Evolutionary conservation across 441 rosid species (phyloP).

Genomic region (Aquilaria agallochum): DNA sequence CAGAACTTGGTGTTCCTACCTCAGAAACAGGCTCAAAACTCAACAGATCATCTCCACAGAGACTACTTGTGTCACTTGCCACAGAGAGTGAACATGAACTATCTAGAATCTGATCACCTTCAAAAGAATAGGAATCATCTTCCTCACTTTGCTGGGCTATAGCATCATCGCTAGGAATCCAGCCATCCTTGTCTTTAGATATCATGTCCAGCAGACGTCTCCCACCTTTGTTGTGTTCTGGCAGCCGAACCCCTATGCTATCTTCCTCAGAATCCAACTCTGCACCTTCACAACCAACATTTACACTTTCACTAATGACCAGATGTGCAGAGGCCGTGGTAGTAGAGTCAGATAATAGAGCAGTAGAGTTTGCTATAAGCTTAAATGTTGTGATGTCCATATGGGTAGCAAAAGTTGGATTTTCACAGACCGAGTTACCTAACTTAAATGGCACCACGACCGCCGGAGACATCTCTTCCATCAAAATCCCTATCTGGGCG

Average conservation of each 20-base stretch:
- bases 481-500: conserved; percentile 43
- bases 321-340: conserved; percentile 30
- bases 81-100: conserved; percentile 55
- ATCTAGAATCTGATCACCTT: conserved; percentile 56
- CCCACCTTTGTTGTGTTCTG: conserved; percentile 21
- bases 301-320: conserved; percentile 17
- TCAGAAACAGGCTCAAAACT: conserved; percentile 41
- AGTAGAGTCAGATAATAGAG: conserved; percentile 38
- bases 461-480: conserved; percentile 60
- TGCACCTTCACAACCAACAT: conserved; percentile 29
- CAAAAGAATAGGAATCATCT: conserved; percentile 54
- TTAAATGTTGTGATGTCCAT: conserved; percentile 36
- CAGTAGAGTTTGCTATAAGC: conserved; percentile 35
- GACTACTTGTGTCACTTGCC: conserved; percentile 62
- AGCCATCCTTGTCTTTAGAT: conserved; percentile 30
- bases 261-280: conserved; percentile 37
- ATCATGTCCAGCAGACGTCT: conserved; percentile 35
- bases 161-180: conserved; percentile 35
- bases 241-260: conserved; percentile 14
- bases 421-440: conserved; percentile 48
- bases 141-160: conserved; percentile 40
- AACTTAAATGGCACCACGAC: conserved; percentile 49
- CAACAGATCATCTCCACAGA: conserved; percentile 54
- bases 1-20: conserved; percentile 26
- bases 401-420: conserved; percentile 27